Evolutionary conservation across 176 grass and related monocot genomes (phyloP), one percentile per base, ranked within the genome.

Genomic region (Urochloa ruziziensis): DNA sequence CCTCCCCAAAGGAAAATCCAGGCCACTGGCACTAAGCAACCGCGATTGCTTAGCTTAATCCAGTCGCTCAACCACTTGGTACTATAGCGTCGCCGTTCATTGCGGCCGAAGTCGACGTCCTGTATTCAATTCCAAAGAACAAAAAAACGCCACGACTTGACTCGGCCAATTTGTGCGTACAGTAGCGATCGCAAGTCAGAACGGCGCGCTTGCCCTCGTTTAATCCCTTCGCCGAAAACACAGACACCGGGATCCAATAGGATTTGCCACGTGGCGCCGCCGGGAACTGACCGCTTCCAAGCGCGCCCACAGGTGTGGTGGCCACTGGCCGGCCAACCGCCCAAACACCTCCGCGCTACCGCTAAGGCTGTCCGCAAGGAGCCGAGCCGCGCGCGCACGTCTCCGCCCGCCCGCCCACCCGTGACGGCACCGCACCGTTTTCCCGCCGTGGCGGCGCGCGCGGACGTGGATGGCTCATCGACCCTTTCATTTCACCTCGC

Each of bases 341-440:
- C 68, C 62, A 2, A 82, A 78, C 73, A 6, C 80, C 65, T 72
- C 80, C 44, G 10, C 34, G 82, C 82, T 89, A 85, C 75, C 75
- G 82, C 51, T 75, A 74, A 70, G 25, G 5, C n/a, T n/a, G n/a
- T n/a, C n/a, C n/a, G 2, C 30, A 24, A 42, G 23, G 4, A 37
- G 36, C 36, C 36, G 30, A 33, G 28, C 33, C 1, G 32, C 34
- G 2, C 70, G 54, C 33, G 10, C 64, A n/a, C 12, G 24, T 57
- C 25, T 74, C 47, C 51, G n/a, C n/a, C n/a, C n/a, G n/a, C n/a
- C n/a, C n/a, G n/a, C n/a, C n/a, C 10, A 35, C 57, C 66, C 81
- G 59, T 79, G 86, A 44, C 35, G 81, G 39, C 80, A 63, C 35
- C 82, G 39, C 80, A 63, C 35, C 82, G 62, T 59, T 57, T 69